These are phyloP conservation scores for Dovyalis caffra DNA, from an alignment of 345 rosid genomes.

Conservation along the genomic window DNA sequence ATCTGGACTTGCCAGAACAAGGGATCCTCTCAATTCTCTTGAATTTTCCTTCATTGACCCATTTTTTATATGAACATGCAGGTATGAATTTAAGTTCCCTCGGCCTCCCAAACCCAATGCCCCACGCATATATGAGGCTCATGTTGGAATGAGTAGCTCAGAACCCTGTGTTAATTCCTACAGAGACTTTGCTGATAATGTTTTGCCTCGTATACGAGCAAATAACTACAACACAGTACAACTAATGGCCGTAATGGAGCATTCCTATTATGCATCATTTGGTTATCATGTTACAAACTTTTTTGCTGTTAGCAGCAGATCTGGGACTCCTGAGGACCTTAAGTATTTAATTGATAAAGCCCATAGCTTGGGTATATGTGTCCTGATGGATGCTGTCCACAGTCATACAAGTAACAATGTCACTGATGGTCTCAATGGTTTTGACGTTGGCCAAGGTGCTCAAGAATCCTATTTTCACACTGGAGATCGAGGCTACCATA, in stretches of 20 bases:
- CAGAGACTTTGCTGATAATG: slow-evolving; percentile 72
- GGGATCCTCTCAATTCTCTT: not conserved
- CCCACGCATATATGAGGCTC: slow-evolving; percentile 75
- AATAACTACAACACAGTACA: slow-evolving; percentile 74
- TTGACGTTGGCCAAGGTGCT: slow-evolving; percentile 70
- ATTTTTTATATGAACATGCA: slow-evolving; percentile 27
- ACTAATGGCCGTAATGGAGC: slow-evolving; percentile 83
- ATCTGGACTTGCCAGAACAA: slow-evolving; percentile 10
- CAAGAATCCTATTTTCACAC: slow-evolving; percentile 72
- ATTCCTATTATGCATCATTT: slow-evolving; percentile 78
- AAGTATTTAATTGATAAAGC: slow-evolving; percentile 81
- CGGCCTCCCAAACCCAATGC: slow-evolving; percentile 65
- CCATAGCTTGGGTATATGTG: slow-evolving; percentile 66
- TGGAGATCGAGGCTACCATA: slow-evolving; percentile 71
- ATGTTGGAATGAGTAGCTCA: slow-evolving; percentile 84
- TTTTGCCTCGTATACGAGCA: slow-evolving; percentile 67
- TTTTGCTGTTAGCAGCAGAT: slow-evolving; percentile 75
- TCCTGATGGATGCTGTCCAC: slow-evolving; percentile 72
- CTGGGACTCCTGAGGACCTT: slow-evolving; percentile 81
- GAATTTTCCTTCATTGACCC: slow-evolving; percentile 10
- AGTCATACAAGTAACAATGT: slow-evolving; percentile 78
- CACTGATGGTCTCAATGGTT: slow-evolving; percentile 81
- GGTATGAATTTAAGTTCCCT: slow-evolving; percentile 59
- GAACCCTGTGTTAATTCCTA: slow-evolving; percentile 67
- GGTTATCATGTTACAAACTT: slow-evolving; percentile 79